Evolutionary conservation across 345 rosid genomes (phyloP), one percentile per base, ranked within the genome.

Genomic region (Eucalyptus camaldulensis): DNA sequence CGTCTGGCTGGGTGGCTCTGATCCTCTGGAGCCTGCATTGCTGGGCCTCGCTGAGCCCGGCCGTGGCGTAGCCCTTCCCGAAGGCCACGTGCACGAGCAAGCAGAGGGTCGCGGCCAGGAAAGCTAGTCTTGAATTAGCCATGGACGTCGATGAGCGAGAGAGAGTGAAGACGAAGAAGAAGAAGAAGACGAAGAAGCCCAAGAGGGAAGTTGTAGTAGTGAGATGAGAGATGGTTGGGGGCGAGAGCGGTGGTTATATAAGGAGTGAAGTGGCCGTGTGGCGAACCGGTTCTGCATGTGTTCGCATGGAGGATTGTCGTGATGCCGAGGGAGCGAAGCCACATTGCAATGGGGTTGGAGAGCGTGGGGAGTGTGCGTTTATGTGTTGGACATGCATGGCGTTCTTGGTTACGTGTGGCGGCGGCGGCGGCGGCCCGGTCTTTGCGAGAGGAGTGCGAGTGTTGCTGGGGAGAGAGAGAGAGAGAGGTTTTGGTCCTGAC

Each of bases 21-120:
- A 91, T 90, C 85, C 88, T 86, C 37, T 72, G 50, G 62, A 92
- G 86, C 69, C 86, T 88, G 91, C 93, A 91, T 72, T 90, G 90
- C 87, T 89, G 92, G 17, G 90, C 91, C 22, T 54, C 45, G 51
- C 69, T n/a, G 49, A 90, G 87, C 22, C 86, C 88, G 25, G 88
- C 37, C 47, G 88, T 56, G 58, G 90, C 51, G 60, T 80, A 90
- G 58, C 89, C 89, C 56, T 58, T 81, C 87, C 80, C 91, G 3
- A 40, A 85, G 60, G 81, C 76, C 17, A 49, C 31, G 40, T 43
- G 54, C 72, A 81, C 86, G 22, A 90, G 89, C 87, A 60, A 76
- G 85, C 86, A 87, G 86, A 91, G 88, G 49, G 89, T 47, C 44
- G 88, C 47, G 27, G 86, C 56, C n/a, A 87, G 51, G 76, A 60